Base-by-base conservation (phyloP, 192 early-diverging fungal genomes). In the Gaertneriomyces sp. region DNA sequence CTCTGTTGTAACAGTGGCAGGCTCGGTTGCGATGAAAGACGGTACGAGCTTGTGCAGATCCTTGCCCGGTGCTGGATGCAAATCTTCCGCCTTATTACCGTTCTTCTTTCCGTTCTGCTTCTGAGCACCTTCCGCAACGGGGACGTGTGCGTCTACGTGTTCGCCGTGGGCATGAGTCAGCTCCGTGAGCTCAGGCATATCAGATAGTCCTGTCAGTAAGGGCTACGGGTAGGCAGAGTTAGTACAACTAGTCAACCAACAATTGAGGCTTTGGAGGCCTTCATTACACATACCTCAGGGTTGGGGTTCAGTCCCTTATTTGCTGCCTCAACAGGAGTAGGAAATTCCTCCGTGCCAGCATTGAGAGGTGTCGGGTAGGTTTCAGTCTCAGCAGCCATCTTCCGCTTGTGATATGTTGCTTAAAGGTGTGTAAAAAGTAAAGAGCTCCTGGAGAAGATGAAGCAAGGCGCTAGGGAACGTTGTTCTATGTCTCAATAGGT, bases 111-210 rank as follows among this genome's bases (percentile, higher is more conserved):
- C 16, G 12, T 12, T 49, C 47, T 49, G 47, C 16, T 49, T 49
- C 14, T 49, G 47, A 17, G 47, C 47, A 17, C 47, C 47, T 49
- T 49, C 47, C 47, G 47, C 47, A n/a, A 17, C 16, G 12, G 47
- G 14, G 10, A 25, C 14, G 25, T 55, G 54, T 11, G 44, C 57
- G 5, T 43, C 61, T 41, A 63, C 17, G 47, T 52, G 49, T 1
- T 51, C 45, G 20, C 47, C 56, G 65, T 67, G 55, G 55, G 11
- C 20, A 25, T 67, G 65, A 9, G 57, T 59, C 45, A 67, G 56
- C 33, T 67, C 65, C 2, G 65, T 45, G 45, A 67, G 57, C 38
- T 67, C 65, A 25, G 65, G 65, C 64, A 67, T 67, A 8, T 59
- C 55, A 7, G 56, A 59, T 16, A 67, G 47, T 5, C 65, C 65